These are phyloP conservation scores for Mitragyna speciosa DNA, from an alignment of 257 asterid species.

Conservation along the genomic window DNA sequence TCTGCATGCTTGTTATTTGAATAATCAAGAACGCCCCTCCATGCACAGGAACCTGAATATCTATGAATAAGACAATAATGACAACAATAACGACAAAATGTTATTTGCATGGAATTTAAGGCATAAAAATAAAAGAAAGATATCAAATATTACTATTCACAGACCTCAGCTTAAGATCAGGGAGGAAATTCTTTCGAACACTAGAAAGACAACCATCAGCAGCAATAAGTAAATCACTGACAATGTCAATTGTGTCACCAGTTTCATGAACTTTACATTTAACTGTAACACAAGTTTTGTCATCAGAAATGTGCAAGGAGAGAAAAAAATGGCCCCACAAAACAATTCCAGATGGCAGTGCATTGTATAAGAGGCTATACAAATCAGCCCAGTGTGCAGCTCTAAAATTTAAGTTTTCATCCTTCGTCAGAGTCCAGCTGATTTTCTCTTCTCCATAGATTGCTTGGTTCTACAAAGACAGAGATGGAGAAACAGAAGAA, in stretches of 20 bases:
- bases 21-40: conserved; percentile 93
- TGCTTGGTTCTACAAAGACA: conserved; percentile 53
- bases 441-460: conserved; percentile 51
- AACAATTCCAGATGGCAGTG: no score
- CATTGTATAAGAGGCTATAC: no score
- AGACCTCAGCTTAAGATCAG: conserved; percentile 67
- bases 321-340: no score
- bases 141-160: conserved; percentile 3
- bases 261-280: no score
- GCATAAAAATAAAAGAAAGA: background rate
- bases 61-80: conserved; percentile 32
- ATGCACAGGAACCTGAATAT: conserved; percentile 91
- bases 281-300: no score
- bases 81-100: no score
- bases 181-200: conserved; percentile 58
- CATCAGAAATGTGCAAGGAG: no score
- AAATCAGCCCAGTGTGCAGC: no score
- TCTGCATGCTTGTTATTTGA: no score
- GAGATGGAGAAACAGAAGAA: background rate
- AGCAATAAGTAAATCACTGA: conserved; percentile 66
- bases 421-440: conserved; percentile 56
- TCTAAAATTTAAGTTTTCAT: conserved; percentile 61
- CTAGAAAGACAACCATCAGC: conserved; percentile 82
- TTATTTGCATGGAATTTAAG: background rate
- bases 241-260: no score